A percentile compares a stretch with the other conserved stretches of the same genome.
Conservation (phyloP, 345 rosid genomes). For the Erodium maritimum region DNA sequence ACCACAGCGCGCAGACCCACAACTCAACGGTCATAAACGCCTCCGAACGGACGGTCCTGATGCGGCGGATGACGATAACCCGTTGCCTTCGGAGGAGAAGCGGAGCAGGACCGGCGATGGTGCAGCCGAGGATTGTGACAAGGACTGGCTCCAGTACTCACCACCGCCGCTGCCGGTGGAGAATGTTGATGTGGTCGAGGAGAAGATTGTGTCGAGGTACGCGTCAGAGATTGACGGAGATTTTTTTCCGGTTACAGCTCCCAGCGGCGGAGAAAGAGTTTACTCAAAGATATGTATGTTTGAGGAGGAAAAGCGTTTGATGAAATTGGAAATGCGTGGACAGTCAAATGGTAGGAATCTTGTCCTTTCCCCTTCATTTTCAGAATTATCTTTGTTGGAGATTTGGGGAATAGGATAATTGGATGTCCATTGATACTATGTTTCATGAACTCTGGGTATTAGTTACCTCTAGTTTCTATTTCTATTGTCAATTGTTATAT, state of each 20-base stretch:
- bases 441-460: too few species aligned
- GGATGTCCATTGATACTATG: background rate
- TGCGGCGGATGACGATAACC: slow-evolving; percentile 13
- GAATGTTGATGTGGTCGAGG: slow-evolving; percentile 26
- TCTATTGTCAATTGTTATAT: too few species aligned
- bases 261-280: slow-evolving; percentile 78
- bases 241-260: slow-evolving; percentile 71
- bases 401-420: background rate
- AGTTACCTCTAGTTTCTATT: too few species aligned
- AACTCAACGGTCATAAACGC: slow-evolving; percentile 36
- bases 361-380: background rate
- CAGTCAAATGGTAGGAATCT: slow-evolving; percentile 35
- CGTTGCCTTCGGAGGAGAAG: slow-evolving; percentile 30
- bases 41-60: slow-evolving; percentile 19
- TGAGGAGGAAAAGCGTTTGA: slow-evolving; percentile 24
- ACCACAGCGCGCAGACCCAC: slow-evolving; percentile 5
- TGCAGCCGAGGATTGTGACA: slow-evolving; percentile 18
- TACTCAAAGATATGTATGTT: slow-evolving; percentile 57
- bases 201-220: slow-evolving; percentile 47
- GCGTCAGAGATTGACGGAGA: slow-evolving; percentile 75
- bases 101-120: slow-evolving; percentile 27
- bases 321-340: slow-evolving; percentile 31
- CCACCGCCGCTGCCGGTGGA: slow-evolving; percentile 20
- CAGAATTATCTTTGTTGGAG: background rate
- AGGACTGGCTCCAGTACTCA: slow-evolving; percentile 57